phyloP scores from a whole-genome alignment of 1,284 basidiomycete species.

The Neonothopanus nambi region DNA sequence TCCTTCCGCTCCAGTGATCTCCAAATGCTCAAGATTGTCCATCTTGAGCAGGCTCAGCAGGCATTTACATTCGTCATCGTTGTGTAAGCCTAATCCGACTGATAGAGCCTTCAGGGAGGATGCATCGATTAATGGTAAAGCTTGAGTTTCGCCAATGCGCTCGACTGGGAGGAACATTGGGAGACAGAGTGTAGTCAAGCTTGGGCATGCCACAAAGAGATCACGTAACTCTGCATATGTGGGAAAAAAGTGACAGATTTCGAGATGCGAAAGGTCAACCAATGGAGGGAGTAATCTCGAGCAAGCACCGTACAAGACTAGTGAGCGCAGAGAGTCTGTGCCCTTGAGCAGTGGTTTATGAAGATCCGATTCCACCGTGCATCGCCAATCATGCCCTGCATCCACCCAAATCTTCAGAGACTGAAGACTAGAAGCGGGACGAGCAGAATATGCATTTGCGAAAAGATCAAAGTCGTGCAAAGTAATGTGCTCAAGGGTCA shows the following conservation, averaged over 20 bases:
- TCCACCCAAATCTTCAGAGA: neutral
- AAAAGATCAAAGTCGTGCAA: neutral
- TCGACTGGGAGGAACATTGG: slow-evolving; percentile 3
- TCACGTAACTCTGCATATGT: slow-evolving; percentile 16
- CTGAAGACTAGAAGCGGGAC: neutral
- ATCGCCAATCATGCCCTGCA: too few relatives aligned
- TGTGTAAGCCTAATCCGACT: slow-evolving; percentile 21
- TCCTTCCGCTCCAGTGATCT: slow-evolving; percentile 14
- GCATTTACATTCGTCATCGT: slow-evolving; percentile 8
- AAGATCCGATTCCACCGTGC: too few relatives aligned
- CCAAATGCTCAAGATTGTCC: slow-evolving; percentile 26
- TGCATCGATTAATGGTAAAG: slow-evolving; percentile 13
- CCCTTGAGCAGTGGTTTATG: neutral
- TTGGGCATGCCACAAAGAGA: slow-evolving; percentile 18
- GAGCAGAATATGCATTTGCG: neutral
- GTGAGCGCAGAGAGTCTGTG: slow-evolving; percentile 13
- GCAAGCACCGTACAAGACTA: slow-evolving; percentile 18
- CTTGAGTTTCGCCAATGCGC: neutral
- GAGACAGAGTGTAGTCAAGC: slow-evolving; percentile 18
- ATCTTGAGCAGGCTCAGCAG: slow-evolving; percentile 16
- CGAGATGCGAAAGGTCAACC: slow-evolving; percentile 20
- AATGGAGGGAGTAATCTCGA: slow-evolving; percentile 11
- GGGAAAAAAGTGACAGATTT: slow-evolving; percentile 19
- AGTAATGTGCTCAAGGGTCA: neutral
- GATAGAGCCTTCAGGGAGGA: slow-evolving; percentile 18